These are phyloP conservation scores for Protomyces inundatus DNA, from an alignment of 1,139 yeast species.

Conservation along the genomic window DNA sequence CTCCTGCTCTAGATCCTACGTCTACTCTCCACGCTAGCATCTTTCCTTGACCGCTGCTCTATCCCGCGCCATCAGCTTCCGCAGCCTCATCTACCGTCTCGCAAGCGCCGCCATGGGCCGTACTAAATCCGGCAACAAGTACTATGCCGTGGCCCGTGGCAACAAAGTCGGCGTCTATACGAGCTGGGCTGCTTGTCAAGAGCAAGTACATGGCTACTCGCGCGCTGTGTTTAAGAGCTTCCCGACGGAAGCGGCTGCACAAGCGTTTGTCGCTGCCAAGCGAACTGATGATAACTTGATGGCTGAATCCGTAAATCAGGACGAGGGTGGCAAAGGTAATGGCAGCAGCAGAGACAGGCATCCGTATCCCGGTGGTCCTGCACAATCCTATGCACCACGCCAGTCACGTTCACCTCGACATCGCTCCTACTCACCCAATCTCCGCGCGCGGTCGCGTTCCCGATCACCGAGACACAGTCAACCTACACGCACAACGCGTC, in stretches of 20 bases:
- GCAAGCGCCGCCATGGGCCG: not conserved
- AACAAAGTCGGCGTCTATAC: constrained; percentile 1
- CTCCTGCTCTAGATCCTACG: too few species aligned
- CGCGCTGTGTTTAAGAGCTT: constrained; percentile 21
- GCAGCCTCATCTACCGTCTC: too few species aligned
- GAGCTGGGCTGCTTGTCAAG: not conserved
- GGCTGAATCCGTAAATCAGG: not conserved
- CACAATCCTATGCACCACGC: not conserved
- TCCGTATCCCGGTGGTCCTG: too few species aligned
- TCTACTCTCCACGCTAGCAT: too few species aligned
- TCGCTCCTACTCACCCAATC: not conserved
- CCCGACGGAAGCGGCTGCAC: constrained; percentile 4
- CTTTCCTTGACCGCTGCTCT: too few species aligned
- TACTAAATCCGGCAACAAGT: not conserved
- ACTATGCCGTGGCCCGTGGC: constrained; percentile 31
- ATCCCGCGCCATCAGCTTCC: too few species aligned
- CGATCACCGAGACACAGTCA: too few species aligned
- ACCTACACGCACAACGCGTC: too few species aligned
- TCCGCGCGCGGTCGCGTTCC: not conserved
- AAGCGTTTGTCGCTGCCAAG: not conserved
- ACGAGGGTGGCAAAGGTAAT: not conserved
- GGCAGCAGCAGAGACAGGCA: too few species aligned
- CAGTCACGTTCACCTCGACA: not conserved
- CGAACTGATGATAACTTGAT: not conserved
- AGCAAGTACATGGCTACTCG: not conserved